Evolutionary conservation across 305 asterid genomes (phyloP).

Genomic region (Ilex paraguariensis): DNA sequence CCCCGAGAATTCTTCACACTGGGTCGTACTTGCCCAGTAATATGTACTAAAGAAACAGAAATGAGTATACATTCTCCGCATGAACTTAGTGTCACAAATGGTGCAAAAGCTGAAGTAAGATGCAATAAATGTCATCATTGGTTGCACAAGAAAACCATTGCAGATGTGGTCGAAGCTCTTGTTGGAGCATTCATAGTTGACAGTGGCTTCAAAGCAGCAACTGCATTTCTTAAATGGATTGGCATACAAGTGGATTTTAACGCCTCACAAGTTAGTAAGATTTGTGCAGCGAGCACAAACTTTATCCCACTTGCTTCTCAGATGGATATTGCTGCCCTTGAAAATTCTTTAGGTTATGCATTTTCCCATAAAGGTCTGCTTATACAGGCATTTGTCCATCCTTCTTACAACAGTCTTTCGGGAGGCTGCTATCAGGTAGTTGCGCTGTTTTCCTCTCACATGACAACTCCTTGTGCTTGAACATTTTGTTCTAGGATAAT

Average conservation of each 20-base stretch:
- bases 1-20: conserved; percentile 57
- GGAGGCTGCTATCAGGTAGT: conserved; percentile 98
- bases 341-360: conserved; percentile 47
- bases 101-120: conserved; percentile 41
- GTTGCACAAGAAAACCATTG: conserved; percentile 81
- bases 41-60: conserved; percentile 56
- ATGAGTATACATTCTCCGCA: conserved; percentile 46
- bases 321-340: conserved; percentile 51
- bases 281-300: conserved; percentile 53
- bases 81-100: conserved; percentile 20
- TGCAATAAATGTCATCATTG: conserved; percentile 89
- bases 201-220: conserved; percentile 84
- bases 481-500: background rate
- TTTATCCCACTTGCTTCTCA: conserved; percentile 55
- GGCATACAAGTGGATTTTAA: conserved; percentile 61
- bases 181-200: conserved; percentile 87
- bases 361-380: conserved; percentile 79
- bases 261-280: conserved; percentile 34
- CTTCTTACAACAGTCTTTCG: conserved; percentile 62
- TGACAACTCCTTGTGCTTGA: no score
- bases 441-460: background rate
- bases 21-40: conserved; percentile 76
- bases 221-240: conserved; percentile 84
- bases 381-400: conserved; percentile 95
- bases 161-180: conserved; percentile 95